phyloP scores from a whole-genome alignment of 108 stramenopile genomes.

The Aureococcus anophagefferens region DNA sequence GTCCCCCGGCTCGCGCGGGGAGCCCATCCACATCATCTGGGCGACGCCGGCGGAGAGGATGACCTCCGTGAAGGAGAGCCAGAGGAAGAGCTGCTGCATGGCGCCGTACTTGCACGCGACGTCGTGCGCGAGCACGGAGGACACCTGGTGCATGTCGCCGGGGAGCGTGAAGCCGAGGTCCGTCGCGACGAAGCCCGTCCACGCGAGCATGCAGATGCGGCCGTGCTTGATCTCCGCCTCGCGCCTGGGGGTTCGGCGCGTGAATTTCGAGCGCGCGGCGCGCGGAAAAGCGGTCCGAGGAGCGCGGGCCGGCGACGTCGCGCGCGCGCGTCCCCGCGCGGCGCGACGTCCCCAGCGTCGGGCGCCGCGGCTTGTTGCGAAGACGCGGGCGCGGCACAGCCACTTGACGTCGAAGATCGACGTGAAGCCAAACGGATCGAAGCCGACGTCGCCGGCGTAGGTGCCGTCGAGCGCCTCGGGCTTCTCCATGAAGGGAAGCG shows the following conservation, averaged over 20 bases:
- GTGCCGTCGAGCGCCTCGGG: constrained; percentile 77
- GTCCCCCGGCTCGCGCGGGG: constrained; percentile 74
- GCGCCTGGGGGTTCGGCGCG: too few species aligned
- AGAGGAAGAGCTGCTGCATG: constrained; percentile 25
- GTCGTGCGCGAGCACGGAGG: constrained; percentile 70
- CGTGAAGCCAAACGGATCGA: constrained; percentile 86
- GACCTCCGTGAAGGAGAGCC: constrained; percentile 42
- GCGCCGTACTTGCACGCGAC: constrained; percentile 66
- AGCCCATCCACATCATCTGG: constrained; percentile 1
- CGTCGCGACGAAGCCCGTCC: constrained; percentile 51
- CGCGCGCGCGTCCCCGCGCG: too few species aligned
- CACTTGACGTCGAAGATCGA: constrained; percentile 71
- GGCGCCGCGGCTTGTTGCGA: too few species aligned
- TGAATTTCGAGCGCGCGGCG: too few species aligned
- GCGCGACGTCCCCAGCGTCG: too few species aligned
- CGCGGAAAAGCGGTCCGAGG: too few species aligned
- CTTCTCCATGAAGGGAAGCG: constrained; percentile 83
- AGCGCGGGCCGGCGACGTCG: too few species aligned
- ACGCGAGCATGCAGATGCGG: constrained; percentile 77
- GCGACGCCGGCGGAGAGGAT: neutral
- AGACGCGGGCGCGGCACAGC: too few species aligned
- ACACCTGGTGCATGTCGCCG: constrained; percentile 51
- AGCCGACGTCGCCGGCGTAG: constrained; percentile 85
- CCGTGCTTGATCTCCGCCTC: constrained; percentile 88
- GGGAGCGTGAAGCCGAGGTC: constrained; percentile 75